These are phyloP conservation scores for Ogataea naganishii DNA, from an alignment of 805 yeast species.

Conservation along the genomic window DNA sequence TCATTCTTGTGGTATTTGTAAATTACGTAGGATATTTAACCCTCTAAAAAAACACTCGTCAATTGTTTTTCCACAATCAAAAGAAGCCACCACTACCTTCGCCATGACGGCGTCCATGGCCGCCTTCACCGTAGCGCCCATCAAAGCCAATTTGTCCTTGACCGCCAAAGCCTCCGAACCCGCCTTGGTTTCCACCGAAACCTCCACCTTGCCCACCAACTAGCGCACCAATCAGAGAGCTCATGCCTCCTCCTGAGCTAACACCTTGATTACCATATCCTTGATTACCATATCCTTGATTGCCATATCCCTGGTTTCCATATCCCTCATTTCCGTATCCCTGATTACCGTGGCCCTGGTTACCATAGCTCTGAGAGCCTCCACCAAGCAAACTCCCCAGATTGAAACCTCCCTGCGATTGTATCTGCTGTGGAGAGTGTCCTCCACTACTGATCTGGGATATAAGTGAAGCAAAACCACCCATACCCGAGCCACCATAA, in stretches of 20 bases:
- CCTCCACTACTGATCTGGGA: slow-evolving; percentile 17
- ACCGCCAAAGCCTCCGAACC: slow-evolving; percentile 4
- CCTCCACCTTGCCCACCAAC: slow-evolving; percentile 4
- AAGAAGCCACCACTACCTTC: slow-evolving; percentile 2
- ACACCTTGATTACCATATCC: background rate
- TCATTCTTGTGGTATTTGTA: too few relatives aligned
- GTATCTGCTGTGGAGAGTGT: slow-evolving; percentile 13
- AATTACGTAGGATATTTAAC: too few relatives aligned
- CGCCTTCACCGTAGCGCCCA: slow-evolving; percentile 8
- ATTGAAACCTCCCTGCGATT: slow-evolving; percentile 20
- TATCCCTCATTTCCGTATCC: background rate
- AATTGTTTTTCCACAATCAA: too few relatives aligned
- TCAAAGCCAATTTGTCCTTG: slow-evolving; percentile 3
- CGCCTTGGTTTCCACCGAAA: slow-evolving; percentile 7
- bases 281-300: background rate
- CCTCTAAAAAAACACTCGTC: too few relatives aligned
- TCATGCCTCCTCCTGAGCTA: slow-evolving; percentile 8
- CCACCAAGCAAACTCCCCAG: slow-evolving; percentile 14
- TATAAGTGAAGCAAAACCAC: slow-evolving; percentile 19
- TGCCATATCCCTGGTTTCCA: slow-evolving; percentile 1
- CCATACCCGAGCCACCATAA: slow-evolving; percentile 5
- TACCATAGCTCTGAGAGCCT: slow-evolving; percentile 1
- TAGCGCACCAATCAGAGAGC: slow-evolving; percentile 13
- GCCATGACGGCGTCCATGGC: slow-evolving; percentile 8
- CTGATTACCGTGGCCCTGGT: slow-evolving; percentile 1